Evolutionary conservation across 768 basidiomycete genomes (phyloP), one percentile per base, ranked within the genome.

Genomic region (Mycena chlorophos): DNA sequence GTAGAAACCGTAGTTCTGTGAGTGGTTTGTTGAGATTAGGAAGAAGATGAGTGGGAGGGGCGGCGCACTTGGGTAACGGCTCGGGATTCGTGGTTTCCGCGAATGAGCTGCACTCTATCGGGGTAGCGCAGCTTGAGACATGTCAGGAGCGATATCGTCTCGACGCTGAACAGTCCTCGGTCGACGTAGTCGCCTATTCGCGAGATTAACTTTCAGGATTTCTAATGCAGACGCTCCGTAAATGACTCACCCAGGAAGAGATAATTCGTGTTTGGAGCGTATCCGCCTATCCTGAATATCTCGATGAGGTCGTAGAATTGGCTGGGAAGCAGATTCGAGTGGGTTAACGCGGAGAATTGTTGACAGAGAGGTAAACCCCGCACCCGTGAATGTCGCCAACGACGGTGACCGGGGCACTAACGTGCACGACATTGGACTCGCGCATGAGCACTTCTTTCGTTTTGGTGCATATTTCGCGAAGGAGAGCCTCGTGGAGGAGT

Each of bases 291-390:
- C 48, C 95, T 86, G 67, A 99, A 99, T 69, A 98, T 98, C 73
- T 99, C 96, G 71, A 98, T 91, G 65, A 99, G 82, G 78, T 99
- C 96, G 77, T 98, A 96, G 74, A 99, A 99, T 82, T 99, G 96
- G 56, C 96, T 97, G 84, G 72, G 72, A 64, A 64, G 63, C 10
- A n/a, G 12, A 37, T n/a, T 37, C 34, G 61, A 67, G 72, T 78
- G 64, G 75, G 70, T 63, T 61, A 58, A 57, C 54, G 55, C 52
- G 30, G 55, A 55, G 49, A 40, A 48, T 46, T 20, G 27, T 39
- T 29, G 53, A 55, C 49, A 2, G 46, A 51, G 38, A 52, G 31
- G 58, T 63, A 66, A 42, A 76, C 91, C 81, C 12, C 12, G 45
- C 75, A 97, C 94, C 94, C 97, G 70, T 99, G 97, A 47, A 99